Evolutionary conservation across 331 rosid species (phyloP), one percentile per base, ranked within the genome.

Genomic region (Malus hybrid): DNA sequence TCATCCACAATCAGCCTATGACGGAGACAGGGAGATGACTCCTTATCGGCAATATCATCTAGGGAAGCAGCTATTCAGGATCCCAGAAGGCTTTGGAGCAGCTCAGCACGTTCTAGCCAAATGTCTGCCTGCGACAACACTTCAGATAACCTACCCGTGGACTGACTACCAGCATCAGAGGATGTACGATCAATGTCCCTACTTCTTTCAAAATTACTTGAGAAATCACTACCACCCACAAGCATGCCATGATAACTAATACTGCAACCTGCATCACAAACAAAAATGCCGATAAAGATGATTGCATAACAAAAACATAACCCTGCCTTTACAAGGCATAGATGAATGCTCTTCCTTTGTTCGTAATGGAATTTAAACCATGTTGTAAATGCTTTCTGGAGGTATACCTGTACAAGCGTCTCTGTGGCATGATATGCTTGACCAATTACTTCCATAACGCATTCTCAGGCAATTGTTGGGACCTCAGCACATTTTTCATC

Each of bases 11-110:
- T 90, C 90, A 93, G 82, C 89, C 98, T 90, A 86, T 91, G 96
- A 70, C 97, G 91, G 71, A 93, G 98, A 81, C 20, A 83, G 28
- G 93, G 93, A 70, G 98, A 89, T 78, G 98, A 89, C 80, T 88
- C 96, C 76, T 80, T 75, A 88, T 93, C 98, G 57, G 96, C 98
- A 60, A 93, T 93, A 76, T 93, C 97, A 81, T 93, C 95, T 26
- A 93, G 93, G 79, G 95, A 93, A 70, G 93, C 97, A 77, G 98
- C 98, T 80, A 93, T 93, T 66, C 97, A 95, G 39, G 97, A 89
- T 80, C 98, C 98, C 82, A 91, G 77, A 76, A 93, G 98, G 83
- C 98, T 93, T 76, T 93, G 98, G 77, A 93, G 97, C 70, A 93
- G 86, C 88, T 93, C 97, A 42, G 98, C 96, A 73, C 98, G 93